Evolutionary conservation across 805 yeast genomes (phyloP), one percentile per base, ranked within the genome.

Genomic region (Candida nonsorbophila): DNA sequence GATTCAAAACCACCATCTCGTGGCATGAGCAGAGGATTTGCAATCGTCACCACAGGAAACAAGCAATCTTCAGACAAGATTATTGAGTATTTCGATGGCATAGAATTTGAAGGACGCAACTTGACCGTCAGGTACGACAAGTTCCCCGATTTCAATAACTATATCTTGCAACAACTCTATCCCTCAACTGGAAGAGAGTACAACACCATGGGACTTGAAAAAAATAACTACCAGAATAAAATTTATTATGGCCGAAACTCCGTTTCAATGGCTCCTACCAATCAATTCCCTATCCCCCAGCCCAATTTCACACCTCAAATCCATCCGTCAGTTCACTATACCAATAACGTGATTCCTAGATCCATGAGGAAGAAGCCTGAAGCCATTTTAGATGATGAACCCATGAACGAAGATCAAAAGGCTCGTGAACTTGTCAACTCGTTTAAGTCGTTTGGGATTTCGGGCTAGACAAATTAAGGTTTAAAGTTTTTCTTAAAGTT

Each of bases 91-190:
- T 73, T 78, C 41, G 71, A 79, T 44, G 73, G 72, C 8, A 42
- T 47, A 2, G 58, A 48, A n/a, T 80, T 77, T 42, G 72, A 74
- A 44, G 84, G 84, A 1, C 55, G 87, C 22, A 54, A 61, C 5
- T 52, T 79, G 17, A 74, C 79, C 3, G 85, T 79, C 2, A 50
- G 85, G 14, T 75, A 59, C 44, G 85, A 79, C 44, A 63, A 66
- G 37, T 69, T 58, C 34, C 78, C 79, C 1, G 65, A 58, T 27
- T 52, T 54, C 33, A 53, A 55, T 30, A 53, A 55, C 25, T 44
- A 56, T 50, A 22, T 39, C 11, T 24, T 49, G 14, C 60, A 54
- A 34, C 53, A 50, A 28, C 23, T 33, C 14, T 27, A 28, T 19
- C 24, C 45, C 5, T 12, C 29, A 29, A 2, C 13, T 16, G 11